These are phyloP conservation scores for Theileria luwenshuni DNA, from an alignment of 169 alveolate species.

Conservation along the genomic window DNA sequence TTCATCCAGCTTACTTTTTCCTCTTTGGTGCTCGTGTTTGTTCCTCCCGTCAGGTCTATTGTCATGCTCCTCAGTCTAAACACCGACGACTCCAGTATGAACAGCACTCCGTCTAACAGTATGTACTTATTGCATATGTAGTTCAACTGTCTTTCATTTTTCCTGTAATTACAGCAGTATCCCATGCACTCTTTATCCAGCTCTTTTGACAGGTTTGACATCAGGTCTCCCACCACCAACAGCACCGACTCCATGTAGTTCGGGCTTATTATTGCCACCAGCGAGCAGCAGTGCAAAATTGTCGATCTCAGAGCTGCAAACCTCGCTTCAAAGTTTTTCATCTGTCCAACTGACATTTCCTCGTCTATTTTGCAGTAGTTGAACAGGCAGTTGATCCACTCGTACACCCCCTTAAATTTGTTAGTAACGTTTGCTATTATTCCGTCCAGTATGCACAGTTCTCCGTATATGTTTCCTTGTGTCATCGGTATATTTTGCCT, in stretches of 20 bases:
- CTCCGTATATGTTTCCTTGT: constrained; percentile 1
- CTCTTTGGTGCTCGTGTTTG: background rate
- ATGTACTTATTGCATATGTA: constrained; percentile 59
- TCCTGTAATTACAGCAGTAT: constrained; percentile 33
- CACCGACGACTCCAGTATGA: constrained; percentile 60
- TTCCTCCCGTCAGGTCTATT: constrained; percentile 31
- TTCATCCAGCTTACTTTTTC: constrained; percentile 2
- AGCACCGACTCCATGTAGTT: constrained; percentile 41
- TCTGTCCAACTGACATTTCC: constrained; percentile 61
- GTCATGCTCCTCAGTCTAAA: constrained; percentile 47
- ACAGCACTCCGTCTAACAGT: constrained; percentile 56
- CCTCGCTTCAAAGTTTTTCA: constrained; percentile 59
- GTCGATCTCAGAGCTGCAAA: constrained; percentile 68
- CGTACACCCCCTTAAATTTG: background rate
- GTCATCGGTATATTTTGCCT: background rate
- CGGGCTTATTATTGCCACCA: constrained; percentile 51
- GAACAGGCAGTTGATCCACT: constrained; percentile 44
- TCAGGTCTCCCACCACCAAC: constrained; percentile 49
- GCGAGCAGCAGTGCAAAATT: constrained; percentile 36
- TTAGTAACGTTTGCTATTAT: constrained; percentile 12
- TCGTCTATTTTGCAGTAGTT: constrained; percentile 50
- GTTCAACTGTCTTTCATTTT: constrained; percentile 40
- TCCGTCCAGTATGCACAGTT: constrained; percentile 5
- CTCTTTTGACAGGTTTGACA: constrained; percentile 27
- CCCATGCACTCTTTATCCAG: constrained; percentile 35